phyloP scores from a whole-genome alignment of 495 filamentous ascomycete species.

The Elasticomyces elasticus region DNA sequence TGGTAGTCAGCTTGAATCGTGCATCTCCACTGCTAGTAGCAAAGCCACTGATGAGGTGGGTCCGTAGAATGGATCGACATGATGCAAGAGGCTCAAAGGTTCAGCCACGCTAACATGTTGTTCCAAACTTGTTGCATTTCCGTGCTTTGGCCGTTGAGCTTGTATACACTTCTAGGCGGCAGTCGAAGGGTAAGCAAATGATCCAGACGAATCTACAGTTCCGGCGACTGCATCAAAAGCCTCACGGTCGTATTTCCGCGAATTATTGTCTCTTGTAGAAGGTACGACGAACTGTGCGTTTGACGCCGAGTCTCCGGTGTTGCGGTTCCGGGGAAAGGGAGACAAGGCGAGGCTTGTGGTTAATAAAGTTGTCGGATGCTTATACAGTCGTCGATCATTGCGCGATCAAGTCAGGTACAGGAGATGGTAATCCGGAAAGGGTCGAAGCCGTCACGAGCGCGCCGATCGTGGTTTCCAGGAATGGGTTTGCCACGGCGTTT shows the following conservation, averaged over 20 bases:
- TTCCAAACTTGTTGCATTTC: background rate
- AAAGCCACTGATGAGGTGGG: background rate
- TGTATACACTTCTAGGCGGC: too few relatives aligned
- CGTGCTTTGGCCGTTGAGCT: too few relatives aligned
- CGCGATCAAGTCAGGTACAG: background rate
- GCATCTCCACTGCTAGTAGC: background rate
- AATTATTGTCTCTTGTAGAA: too few relatives aligned
- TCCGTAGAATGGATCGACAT: background rate
- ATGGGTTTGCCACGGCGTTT: background rate
- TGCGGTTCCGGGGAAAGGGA: background rate
- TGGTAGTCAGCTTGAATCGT: background rate
- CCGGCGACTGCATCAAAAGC: too few relatives aligned
- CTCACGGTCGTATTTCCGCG: too few relatives aligned
- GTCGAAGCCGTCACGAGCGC: background rate
- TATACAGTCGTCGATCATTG: background rate
- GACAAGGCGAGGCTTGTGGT: background rate
- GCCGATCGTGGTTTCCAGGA: background rate
- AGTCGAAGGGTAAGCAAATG: too few relatives aligned
- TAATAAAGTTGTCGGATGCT: background rate
- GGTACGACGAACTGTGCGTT: too few relatives aligned
- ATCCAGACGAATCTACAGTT: too few relatives aligned
- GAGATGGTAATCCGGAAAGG: background rate
- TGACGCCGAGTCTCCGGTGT: too few relatives aligned
- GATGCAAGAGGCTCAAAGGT: background rate
- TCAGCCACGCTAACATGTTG: background rate